Conservation (phyloP, 2,329 filamentous ascomycete species). For the Aspergillus intermedius region DNA sequence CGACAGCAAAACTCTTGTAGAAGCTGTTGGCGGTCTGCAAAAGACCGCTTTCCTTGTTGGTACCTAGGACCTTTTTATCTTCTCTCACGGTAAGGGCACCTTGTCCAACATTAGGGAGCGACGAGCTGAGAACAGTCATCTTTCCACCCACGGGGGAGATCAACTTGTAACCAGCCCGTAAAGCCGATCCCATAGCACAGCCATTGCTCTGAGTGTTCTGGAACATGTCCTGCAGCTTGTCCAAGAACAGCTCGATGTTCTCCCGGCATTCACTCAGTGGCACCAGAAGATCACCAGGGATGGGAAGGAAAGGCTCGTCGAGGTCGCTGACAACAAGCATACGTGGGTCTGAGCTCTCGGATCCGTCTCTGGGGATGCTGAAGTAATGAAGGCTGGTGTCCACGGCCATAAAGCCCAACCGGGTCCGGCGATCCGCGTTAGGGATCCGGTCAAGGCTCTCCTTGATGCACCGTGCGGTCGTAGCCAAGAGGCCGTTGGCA, state of each 20-base stretch:
- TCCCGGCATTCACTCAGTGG: slow-evolving; percentile 80
- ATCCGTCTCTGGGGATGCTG: slow-evolving; percentile 79
- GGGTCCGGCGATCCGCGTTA: slow-evolving; percentile 89
- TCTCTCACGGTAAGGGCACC: slow-evolving; percentile 90
- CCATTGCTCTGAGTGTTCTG: slow-evolving; percentile 82
- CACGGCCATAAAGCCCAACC: slow-evolving; percentile 90
- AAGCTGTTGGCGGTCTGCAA: slow-evolving; percentile 92
- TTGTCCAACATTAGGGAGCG: slow-evolving; percentile 80
- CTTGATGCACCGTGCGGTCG: slow-evolving; percentile 83
- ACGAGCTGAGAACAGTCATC: slow-evolving; percentile 83
- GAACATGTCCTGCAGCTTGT: slow-evolving; percentile 93
- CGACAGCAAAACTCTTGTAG: slow-evolving; percentile 98
- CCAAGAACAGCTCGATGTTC: slow-evolving; percentile 85
- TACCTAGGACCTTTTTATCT: slow-evolving; percentile 92
- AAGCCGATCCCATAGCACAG: slow-evolving; percentile 91
- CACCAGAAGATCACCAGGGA: slow-evolving; percentile 84
- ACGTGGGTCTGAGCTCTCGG: slow-evolving; percentile 74
- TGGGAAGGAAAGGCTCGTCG: slow-evolving; percentile 92
- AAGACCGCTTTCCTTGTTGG: slow-evolving; percentile 79
- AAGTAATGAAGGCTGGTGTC: slow-evolving; percentile 96
- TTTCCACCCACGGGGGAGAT: slow-evolving; percentile 93
- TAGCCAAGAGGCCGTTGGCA: slow-evolving; percentile 83
- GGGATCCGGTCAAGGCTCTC: slow-evolving; percentile 95
- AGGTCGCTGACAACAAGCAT: slow-evolving; percentile 94
- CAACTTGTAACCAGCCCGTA: slow-evolving; percentile 89